A percentile compares a stretch with the other conserved stretches of the same genome.
These are phyloP conservation scores for Neopestalotiopsis sp. DNA, from an alignment of 2,329 filamentous ascomycete species.

Conservation along the genomic window DNA sequence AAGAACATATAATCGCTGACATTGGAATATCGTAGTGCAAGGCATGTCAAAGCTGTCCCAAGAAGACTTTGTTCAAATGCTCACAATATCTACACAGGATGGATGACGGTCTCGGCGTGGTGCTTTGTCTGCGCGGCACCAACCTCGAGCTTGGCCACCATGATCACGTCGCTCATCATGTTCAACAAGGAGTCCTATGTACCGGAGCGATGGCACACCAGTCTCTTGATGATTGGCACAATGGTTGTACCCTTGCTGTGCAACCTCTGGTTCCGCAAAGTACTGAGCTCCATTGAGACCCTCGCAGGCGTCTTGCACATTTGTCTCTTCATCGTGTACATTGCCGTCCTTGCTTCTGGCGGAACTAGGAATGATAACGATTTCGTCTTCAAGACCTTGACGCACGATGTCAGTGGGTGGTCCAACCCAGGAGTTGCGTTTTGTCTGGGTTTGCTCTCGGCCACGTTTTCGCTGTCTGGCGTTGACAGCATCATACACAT, in stretches of 20 bases:
- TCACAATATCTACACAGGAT: neutral
- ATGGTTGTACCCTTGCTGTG: neutral
- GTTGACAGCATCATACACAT: constrained; percentile 9
- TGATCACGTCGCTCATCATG: constrained; percentile 6
- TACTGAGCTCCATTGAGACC: neutral
- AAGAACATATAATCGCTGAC: neutral
- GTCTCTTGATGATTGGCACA: neutral
- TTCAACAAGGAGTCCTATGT: constrained; percentile 8
- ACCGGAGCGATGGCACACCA: constrained; percentile 10
- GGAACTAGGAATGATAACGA: neutral
- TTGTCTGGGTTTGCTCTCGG: constrained; percentile 1
- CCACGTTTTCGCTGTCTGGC: constrained; percentile 1
- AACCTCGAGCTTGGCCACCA: neutral
- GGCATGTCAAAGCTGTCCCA: neutral
- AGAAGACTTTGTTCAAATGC: too few species aligned
- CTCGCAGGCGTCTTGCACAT: constrained; percentile 9
- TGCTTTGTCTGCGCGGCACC: neutral
- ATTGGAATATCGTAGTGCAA: neutral
- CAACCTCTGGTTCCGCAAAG: constrained; percentile 12
- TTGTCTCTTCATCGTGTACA: constrained; percentile 9
- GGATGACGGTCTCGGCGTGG: constrained; percentile 8
- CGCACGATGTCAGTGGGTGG: constrained; percentile 13
- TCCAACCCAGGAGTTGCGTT: neutral
- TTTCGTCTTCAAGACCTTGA: constrained; percentile 14
- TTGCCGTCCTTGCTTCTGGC: neutral